Base-by-base conservation (phyloP, 371 early-diverging fungal species). In the Caulochytrium protostelioides region DNA sequence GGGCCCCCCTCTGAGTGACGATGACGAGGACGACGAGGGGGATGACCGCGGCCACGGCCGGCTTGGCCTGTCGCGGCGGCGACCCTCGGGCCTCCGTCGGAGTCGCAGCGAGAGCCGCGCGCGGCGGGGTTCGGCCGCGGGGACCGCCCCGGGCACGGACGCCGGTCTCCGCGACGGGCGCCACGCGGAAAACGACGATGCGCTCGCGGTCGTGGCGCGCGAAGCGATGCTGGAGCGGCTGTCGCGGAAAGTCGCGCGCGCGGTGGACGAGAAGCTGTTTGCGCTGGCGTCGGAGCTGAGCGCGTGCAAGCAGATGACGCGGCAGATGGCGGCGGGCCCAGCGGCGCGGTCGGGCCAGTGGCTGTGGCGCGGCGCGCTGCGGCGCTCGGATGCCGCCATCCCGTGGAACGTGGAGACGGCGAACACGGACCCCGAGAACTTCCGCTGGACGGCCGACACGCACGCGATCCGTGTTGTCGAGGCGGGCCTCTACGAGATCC, bases 181-280 rank as follows among this genome's bases (percentile, higher is more conserved):
- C 22, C 8, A 33, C 6, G 13, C 7, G 9, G n/a, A 10, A 27
- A 6, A 6, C 6, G 7, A 6, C 3, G 19, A 18, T 34, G 15
- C 6, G 17, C n/a, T 7, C 22, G 23, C 7, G 13, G 10, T 6
- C 28, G 22, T 16, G 8, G 4, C 4, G 14, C 18, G 39, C 1
- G 21, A 29, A 2, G 19, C 21, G 10, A 4, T 30, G 16, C 28
- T 30, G 19, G 23, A 22, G 22, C 23, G 16, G 6, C 30, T 42
- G 12, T 9, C 37, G 4, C 20, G 38, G 21, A 33, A 31, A 20
- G 39, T 56, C 16, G 28, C 47, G 1, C 26, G 50, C 18, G 56
- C 58, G 6, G 53, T 52, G 39, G 62, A 62, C 40, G 57, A 58
- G 33, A 62, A 62, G 45, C 45, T 62, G 24, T 56, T 41, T 41